These are phyloP conservation scores for Neurospora sp. DNA, from an alignment of 495 filamentous ascomycete species.

Conservation along the genomic window DNA sequence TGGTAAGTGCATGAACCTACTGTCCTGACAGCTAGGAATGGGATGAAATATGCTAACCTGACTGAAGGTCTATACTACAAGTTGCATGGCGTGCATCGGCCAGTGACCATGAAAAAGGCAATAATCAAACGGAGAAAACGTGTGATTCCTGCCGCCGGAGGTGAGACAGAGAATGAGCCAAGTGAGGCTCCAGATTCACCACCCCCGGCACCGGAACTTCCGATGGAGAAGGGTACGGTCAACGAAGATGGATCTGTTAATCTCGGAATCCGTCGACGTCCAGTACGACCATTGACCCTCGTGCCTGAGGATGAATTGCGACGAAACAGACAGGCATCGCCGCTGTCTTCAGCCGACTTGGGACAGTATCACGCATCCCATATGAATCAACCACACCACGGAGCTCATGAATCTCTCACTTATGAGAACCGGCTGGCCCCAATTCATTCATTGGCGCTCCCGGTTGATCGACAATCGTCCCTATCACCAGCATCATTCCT, in stretches of 20 bases:
- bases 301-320: conserved; percentile 37
- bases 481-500: conserved; percentile 43
- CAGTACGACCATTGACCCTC: conserved; percentile 28
- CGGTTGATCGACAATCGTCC: conserved; percentile 37
- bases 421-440: conserved; percentile 49
- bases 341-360: conserved; percentile 26
- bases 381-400: conserved; percentile 19
- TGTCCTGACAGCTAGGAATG: too few relatives aligned
- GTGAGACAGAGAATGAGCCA: conserved; percentile 30
- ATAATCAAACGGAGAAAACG: conserved; percentile 94
- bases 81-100: conserved; percentile 84
- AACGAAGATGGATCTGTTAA: conserved; percentile 49
- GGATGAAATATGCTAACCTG: conserved; percentile 7
- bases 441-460: conserved; percentile 31
- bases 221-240: conserved; percentile 35
- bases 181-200: conserved; percentile 35
- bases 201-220: conserved; percentile 25
- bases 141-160: conserved; percentile 69
- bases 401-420: conserved; percentile 31
- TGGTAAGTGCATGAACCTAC: conserved; percentile 51
- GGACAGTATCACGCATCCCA: conserved; percentile 38
- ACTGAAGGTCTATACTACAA: conserved; percentile 85
- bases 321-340: conserved; percentile 26
- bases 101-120: conserved; percentile 93
- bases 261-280: conserved; percentile 47